Evolutionary conservation across 148 eudicot species (phyloP).

Genomic region (Agrostemma githago): DNA sequence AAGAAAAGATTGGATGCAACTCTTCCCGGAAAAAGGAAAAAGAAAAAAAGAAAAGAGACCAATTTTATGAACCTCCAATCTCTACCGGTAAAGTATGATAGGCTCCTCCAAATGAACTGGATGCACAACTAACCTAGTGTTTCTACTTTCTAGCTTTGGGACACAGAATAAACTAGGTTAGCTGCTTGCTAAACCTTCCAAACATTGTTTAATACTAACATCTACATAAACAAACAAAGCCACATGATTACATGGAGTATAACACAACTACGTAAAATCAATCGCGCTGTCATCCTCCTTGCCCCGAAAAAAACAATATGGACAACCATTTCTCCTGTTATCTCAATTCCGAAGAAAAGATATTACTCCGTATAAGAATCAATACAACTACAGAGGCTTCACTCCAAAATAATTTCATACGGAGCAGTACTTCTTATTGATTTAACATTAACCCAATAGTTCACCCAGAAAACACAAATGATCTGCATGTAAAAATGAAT

Average conservation of each 20-base stretch:
- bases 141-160: neutral
- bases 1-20: neutral
- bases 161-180: constrained; percentile 11
- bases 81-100: neutral
- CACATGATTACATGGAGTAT: neutral
- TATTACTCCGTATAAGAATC: too few species aligned
- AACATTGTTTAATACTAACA: neutral
- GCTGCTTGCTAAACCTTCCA: neutral
- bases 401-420: too few species aligned
- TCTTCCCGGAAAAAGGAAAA: neutral
- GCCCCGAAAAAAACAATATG: too few species aligned
- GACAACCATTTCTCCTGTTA: too few species aligned
- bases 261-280: neutral
- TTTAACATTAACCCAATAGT: too few species aligned
- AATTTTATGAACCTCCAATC: neutral
- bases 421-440: too few species aligned
- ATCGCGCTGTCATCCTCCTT: too few species aligned
- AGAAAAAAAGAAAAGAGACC: neutral
- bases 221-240: neutral
- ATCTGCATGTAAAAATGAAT: too few species aligned
- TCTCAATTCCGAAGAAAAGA: neutral
- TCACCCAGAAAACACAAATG: too few species aligned
- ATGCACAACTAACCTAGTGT: constrained; percentile 14
- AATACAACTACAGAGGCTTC: too few species aligned
- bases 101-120: constrained; percentile 14